Evolutionary conservation across 179 eudicot genomes (phyloP).

Genomic region (Heliamphora pulchella): DNA sequence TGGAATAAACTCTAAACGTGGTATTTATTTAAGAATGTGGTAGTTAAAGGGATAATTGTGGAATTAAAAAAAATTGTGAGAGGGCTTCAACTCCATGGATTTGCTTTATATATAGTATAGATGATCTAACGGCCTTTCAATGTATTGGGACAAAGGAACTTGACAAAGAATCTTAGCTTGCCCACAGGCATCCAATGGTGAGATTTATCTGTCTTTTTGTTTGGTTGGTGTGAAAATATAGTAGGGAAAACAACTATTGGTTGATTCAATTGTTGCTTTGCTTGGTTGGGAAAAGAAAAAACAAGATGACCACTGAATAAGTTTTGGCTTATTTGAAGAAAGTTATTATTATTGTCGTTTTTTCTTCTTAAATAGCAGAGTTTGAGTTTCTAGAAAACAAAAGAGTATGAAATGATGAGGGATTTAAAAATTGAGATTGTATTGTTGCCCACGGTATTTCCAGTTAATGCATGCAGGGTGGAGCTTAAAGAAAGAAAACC

Average conservation of each 20-base stretch:
- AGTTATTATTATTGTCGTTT: neutral
- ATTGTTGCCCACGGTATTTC: neutral
- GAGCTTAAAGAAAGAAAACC: neutral
- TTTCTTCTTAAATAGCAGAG: neutral
- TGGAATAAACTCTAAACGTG: too few species aligned
- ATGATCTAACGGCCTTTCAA: too few species aligned
- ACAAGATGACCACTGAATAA: too few species aligned
- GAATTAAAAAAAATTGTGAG: too few species aligned
- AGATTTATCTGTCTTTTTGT: neutral
- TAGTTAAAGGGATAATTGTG: too few species aligned
- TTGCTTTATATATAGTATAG: too few species aligned
- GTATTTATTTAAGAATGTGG: too few species aligned
- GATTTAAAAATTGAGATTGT: neutral
- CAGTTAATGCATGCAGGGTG: neutral
- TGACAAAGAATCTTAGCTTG: too few species aligned
- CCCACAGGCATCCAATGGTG: slow-evolving; percentile 59
- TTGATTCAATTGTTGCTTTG: neutral
- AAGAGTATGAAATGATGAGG: neutral
- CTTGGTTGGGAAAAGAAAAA: neutral
- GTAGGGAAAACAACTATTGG: neutral
- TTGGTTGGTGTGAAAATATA: neutral
- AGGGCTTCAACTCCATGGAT: too few species aligned
- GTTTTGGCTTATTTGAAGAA: neutral
- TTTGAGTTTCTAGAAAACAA: neutral
- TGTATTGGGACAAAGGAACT: too few species aligned